Percentiles rank a stretch among this genome's conserved stretches.
phyloP scores from a whole-genome alignment of 2,329 filamentous ascomycete species.

The Calonectria crousiana region DNA sequence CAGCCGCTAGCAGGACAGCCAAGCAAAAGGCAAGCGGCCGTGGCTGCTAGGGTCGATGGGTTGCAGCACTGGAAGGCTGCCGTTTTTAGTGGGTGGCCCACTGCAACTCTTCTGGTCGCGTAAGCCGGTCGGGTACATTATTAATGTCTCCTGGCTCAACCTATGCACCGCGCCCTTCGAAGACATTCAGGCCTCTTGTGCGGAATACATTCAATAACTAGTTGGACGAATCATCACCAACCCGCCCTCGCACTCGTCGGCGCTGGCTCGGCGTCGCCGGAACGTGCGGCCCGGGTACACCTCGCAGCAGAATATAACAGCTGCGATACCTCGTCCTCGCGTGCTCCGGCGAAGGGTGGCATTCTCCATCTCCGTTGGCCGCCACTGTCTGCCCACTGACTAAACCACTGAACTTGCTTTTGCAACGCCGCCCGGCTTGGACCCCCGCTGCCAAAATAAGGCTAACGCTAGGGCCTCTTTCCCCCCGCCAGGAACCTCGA shows the following conservation, averaged over 20 bases:
- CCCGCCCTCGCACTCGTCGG: neutral
- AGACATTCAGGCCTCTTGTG: neutral
- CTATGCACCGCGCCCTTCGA: neutral
- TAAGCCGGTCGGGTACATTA: constrained; percentile 3
- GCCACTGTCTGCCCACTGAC: neutral
- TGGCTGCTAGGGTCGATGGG: neutral
- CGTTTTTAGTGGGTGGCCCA: neutral
- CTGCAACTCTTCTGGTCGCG: neutral
- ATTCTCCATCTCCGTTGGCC: neutral
- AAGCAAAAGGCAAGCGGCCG: neutral
- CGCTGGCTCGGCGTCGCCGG: neutral
- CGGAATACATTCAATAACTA: neutral
- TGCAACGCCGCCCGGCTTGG: constrained; percentile 1
- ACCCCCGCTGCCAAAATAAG: neutral
- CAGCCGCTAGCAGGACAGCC: neutral
- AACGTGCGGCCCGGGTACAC: neutral
- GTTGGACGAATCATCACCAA: neutral
- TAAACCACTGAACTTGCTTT: constrained; percentile 1
- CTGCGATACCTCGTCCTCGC: neutral
- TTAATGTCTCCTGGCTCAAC: neutral
- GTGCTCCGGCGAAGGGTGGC: constrained; percentile 1
- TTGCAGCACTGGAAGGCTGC: neutral
- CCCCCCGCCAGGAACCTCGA: constrained; percentile 10
- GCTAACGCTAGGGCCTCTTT: constrained; percentile 7
- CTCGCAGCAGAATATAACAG: neutral